phyloP scores from a whole-genome alignment of 2,329 filamentous ascomycete genomes.

The Calonectria hawksworthii region DNA sequence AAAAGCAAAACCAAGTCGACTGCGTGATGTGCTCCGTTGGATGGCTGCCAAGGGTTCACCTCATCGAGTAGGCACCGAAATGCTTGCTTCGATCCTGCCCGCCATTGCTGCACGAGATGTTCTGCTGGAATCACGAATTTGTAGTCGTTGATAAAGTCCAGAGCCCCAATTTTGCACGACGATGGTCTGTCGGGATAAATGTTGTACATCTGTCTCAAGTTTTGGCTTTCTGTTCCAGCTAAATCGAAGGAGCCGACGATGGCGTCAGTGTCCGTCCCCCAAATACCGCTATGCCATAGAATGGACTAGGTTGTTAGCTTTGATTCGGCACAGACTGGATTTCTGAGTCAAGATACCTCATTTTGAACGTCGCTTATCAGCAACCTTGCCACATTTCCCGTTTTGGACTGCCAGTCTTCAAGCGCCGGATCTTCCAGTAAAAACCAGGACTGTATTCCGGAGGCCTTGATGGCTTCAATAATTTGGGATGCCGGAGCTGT shows the following conservation, averaged over 20 bases:
- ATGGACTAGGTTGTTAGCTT: slow-evolving; percentile 49
- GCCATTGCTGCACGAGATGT: slow-evolving; percentile 36
- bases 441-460: slow-evolving; percentile 57
- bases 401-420: slow-evolving; percentile 52
- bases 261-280: slow-evolving; percentile 48
- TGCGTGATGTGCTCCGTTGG: slow-evolving; percentile 60
- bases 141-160: slow-evolving; percentile 54
- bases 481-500: slow-evolving; percentile 35
- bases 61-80: slow-evolving; percentile 61
- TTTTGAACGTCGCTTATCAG: slow-evolving; percentile 61
- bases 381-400: slow-evolving; percentile 51
- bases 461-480: slow-evolving; percentile 51
- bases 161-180: slow-evolving; percentile 56
- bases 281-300: slow-evolving; percentile 60
- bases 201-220: slow-evolving; percentile 55
- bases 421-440: slow-evolving; percentile 55
- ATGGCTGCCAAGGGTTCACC: slow-evolving; percentile 61
- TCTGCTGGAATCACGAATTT: slow-evolving; percentile 48
- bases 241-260: slow-evolving; percentile 54
- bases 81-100: slow-evolving; percentile 43
- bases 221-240: slow-evolving; percentile 43
- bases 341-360: slow-evolving; percentile 48
- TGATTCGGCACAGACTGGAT: too few species aligned
- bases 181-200: slow-evolving; percentile 54
- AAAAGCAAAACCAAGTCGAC: slow-evolving; percentile 62